Evolutionary conservation across 225 moss, liverwort and hornwort genomes (phyloP), one percentile per base, ranked within the genome.

Genomic region (Lunularia cruciata): DNA sequence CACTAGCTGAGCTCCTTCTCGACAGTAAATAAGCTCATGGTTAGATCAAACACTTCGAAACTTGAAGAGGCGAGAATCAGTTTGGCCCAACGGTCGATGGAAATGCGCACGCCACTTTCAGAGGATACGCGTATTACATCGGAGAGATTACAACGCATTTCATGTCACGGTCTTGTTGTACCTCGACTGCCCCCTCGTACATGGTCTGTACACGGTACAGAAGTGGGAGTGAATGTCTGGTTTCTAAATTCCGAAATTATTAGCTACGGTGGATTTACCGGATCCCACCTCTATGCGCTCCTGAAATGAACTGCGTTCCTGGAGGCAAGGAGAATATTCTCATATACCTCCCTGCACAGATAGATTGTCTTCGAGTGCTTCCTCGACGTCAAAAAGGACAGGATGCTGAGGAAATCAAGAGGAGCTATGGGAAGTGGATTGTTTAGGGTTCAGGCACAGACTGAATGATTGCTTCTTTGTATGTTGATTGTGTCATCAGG

Each of bases 401-500:
- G 13, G 28, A 55, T 5, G 31, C 1, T 9, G 36, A n/a, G 36
- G 58, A 10, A 37, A 22, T 54, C 54, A 54, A 26, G 54, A 54
- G 54, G 1, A 54, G 54, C 54, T 54, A 54, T 25, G 6, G 28
- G 28, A 54, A 10, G 8, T 54, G 3, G 13, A 38, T 37, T 9
- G 22, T 20, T 38, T 60, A 23, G 38, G 59, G 60, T 56, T 60
- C 34, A 25, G 11, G 36, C 32, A 37, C 20, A 51, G 14, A 35
- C 12, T 20, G 30, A 25, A 56, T 71, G 25, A 58, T 49, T 65
- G 22, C 30, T 31, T 23, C 5, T 43, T 34, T 23, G 43, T 32
- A 18, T 55, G 15, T 25, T 47, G 60, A 26, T 47, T 67, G 60
- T 55, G 4, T 31, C 31, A 51, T 45, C 79, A 95, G 95, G 96